Percentiles rank a stretch among this genome's conserved stretches.
These are phyloP conservation scores for Dryas alaskensis DNA, from an alignment of 306 rosid genomes.

Conservation along the genomic window DNA sequence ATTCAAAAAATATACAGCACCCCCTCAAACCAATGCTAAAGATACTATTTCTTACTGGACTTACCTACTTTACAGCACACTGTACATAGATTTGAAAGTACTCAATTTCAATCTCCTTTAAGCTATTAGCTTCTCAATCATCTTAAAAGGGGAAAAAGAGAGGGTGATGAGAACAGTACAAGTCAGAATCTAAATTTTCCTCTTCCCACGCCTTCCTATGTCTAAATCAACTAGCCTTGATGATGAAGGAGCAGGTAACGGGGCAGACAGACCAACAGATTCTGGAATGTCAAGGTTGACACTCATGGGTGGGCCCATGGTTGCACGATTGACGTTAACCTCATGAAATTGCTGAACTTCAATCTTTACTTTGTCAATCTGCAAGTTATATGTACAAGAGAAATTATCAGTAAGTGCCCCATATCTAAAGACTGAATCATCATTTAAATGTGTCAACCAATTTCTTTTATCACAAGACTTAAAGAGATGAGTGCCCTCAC, in stretches of 20 bases:
- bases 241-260: slow-evolving; percentile 48
- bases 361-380: slow-evolving; percentile 65
- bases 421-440: not conserved
- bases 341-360: slow-evolving; percentile 51
- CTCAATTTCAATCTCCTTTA: slow-evolving; percentile 11
- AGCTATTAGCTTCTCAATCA: slow-evolving; percentile 20
- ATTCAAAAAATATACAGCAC: slow-evolving; percentile 37
- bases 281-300: slow-evolving; percentile 85
- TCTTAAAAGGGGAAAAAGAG: not conserved
- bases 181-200: slow-evolving; percentile 55
- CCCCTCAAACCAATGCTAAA: slow-evolving; percentile 26
- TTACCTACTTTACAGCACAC: slow-evolving; percentile 23
- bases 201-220: slow-evolving; percentile 61
- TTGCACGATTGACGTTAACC: slow-evolving; percentile 54
- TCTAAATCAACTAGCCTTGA: slow-evolving; percentile 76
- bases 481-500: slow-evolving; percentile 44
- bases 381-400: slow-evolving; percentile 28
- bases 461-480: not conserved
- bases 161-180: slow-evolving; percentile 1
- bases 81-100: not conserved
- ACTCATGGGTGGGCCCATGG: slow-evolving; percentile 49
- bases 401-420: slow-evolving; percentile 15
- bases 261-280: slow-evolving; percentile 73
- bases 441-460: slow-evolving; percentile 17
- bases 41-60: slow-evolving; percentile 20